A percentile compares a stretch with the other conserved stretches of the same genome.
These are phyloP conservation scores for Metschnikowia lunata DNA, from an alignment of 805 yeast genomes.

Conservation along the genomic window DNA sequence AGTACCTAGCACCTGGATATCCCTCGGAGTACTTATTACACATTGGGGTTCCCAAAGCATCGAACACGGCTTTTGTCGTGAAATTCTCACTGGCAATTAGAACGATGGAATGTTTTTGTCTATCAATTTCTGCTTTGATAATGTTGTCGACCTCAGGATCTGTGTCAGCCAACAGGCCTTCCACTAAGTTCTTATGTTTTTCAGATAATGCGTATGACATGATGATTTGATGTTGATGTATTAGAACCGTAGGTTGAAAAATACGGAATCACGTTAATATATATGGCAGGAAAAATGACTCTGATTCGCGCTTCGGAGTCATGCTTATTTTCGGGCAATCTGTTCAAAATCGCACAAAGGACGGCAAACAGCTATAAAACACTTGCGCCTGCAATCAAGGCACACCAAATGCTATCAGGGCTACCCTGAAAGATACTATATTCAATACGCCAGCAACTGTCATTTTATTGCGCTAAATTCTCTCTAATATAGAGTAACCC, in stretches of 20 bases:
- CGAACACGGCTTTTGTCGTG: constrained; percentile 94
- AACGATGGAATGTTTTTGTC: constrained; percentile 92
- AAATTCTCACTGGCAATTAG: constrained; percentile 96
- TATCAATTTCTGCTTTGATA: constrained; percentile 73
- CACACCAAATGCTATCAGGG: too few relatives aligned
- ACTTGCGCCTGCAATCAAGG: too few relatives aligned
- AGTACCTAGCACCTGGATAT: constrained; percentile 98
- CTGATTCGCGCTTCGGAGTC: constrained; percentile 12
- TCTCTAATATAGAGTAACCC: constrained; percentile 48
- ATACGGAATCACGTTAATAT: constrained; percentile 4
- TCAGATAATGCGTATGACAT: constrained; percentile 47
- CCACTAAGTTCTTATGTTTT: constrained; percentile 49
- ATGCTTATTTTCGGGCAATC: neutral
- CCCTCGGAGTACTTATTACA: constrained; percentile 98
- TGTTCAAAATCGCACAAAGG: neutral
- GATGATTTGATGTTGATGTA: constrained; percentile 4
- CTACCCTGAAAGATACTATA: too few relatives aligned
- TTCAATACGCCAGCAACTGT: too few relatives aligned
- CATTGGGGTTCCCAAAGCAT: constrained; percentile 96
- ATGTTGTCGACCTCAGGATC: constrained; percentile 78
- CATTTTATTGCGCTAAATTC: too few relatives aligned
- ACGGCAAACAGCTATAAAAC: too few relatives aligned
- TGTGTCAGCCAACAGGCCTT: constrained; percentile 58
- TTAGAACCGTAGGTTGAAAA: neutral
- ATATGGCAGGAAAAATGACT: constrained; percentile 4